Conservation (phyloP, 2,329 filamentous ascomycete genomes). For the Thielaviopsis cerberus region DNA sequence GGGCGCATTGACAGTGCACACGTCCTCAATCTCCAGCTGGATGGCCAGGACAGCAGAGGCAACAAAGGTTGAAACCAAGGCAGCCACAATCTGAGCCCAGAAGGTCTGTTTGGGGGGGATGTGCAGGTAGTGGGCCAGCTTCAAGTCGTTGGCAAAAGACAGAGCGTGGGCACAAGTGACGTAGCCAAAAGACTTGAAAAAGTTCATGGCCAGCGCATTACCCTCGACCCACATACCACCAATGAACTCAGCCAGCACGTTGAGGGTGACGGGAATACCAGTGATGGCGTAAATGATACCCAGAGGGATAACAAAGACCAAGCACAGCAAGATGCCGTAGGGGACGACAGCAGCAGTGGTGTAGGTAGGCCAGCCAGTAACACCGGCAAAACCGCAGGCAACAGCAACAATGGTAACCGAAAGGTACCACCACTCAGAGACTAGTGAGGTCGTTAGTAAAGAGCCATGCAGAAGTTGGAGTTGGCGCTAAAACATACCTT, state of each 20-base stretch:
- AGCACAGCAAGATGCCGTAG: conserved; percentile 29
- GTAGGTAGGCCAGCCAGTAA: conserved; percentile 30
- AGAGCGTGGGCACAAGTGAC: conserved; percentile 33
- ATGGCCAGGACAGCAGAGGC: conserved; percentile 31
- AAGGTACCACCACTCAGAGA: conserved; percentile 37
- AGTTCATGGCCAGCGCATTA: conserved; percentile 34
- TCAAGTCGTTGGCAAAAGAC: conserved; percentile 29
- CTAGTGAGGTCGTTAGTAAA: conserved; percentile 11
- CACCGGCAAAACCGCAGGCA: conserved; percentile 27
- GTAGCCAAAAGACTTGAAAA: conserved; percentile 34
- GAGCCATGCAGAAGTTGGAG: background rate
- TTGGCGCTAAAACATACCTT: conserved; percentile 16
- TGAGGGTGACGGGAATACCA: conserved; percentile 31
- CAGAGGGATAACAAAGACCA: conserved; percentile 32
- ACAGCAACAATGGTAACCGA: conserved; percentile 25
- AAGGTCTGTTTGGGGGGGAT: conserved; percentile 43
- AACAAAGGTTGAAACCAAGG: conserved; percentile 32
- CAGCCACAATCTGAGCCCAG: conserved; percentile 38
- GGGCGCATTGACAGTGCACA: conserved; percentile 22
- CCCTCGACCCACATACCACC: conserved; percentile 32
- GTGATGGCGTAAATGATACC: conserved; percentile 36
- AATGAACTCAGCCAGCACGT: conserved; percentile 35
- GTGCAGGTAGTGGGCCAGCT: conserved; percentile 38
- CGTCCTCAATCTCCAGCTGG: conserved; percentile 22
- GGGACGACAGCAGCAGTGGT: conserved; percentile 33